phyloP scores from a whole-genome alignment of 306 rosid species.

The Acacia confusa region DNA sequence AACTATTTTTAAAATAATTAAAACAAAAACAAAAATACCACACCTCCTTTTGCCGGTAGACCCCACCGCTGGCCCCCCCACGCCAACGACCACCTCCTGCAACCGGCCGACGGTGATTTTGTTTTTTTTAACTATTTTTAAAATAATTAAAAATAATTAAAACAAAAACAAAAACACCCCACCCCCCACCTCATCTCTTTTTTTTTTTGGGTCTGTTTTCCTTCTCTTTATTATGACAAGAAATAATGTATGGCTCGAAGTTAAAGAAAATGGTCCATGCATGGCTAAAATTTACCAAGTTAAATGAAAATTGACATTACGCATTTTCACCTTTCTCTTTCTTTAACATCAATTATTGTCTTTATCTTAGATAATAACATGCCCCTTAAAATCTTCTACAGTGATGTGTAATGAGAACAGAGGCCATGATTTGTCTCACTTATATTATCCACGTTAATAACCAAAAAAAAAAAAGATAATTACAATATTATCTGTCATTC shows the following conservation, averaged over 20 bases:
- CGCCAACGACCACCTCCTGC: too few relatives aligned
- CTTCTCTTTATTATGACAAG: background rate
- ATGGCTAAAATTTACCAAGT: background rate
- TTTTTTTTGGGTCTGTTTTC: too few relatives aligned
- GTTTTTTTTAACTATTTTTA: too few relatives aligned
- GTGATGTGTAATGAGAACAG: background rate
- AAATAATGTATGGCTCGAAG: constrained; percentile 6
- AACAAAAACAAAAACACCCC: too few relatives aligned
- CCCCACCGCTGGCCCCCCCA: too few relatives aligned
- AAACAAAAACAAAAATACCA: too few relatives aligned
- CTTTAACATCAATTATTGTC: background rate
- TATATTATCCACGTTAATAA: background rate
- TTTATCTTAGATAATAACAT: background rate
- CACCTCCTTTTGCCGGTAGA: too few relatives aligned
- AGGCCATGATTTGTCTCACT: background rate
- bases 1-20: too few relatives aligned
- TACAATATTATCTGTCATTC: background rate
- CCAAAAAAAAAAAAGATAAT: background rate
- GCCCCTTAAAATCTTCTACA: background rate
- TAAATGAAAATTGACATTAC: background rate
- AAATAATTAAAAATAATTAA: too few relatives aligned
- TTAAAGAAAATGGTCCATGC: background rate
- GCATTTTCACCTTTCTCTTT: background rate
- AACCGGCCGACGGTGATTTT: too few relatives aligned
- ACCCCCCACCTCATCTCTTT: too few relatives aligned